Conservation (phyloP, 2,329 filamentous ascomycete species). For the Fusarium sp. region DNA sequence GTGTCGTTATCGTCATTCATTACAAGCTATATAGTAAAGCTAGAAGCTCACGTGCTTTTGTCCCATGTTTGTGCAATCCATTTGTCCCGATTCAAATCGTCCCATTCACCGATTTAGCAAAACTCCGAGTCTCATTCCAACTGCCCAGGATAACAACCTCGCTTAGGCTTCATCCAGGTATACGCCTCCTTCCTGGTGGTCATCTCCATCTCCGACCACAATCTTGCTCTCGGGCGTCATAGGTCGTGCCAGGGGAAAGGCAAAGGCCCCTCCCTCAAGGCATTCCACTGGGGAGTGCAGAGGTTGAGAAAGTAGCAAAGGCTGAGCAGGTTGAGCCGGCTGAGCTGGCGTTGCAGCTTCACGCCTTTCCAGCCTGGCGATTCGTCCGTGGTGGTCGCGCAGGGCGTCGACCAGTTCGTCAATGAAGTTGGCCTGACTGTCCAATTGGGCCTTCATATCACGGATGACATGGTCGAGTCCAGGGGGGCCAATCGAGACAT, state of each 20-base stretch:
- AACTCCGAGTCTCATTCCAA: neutral
- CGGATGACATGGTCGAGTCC: neutral
- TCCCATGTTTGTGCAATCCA: neutral
- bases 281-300: slow-evolving; percentile 1
- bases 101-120: neutral
- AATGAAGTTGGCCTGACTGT: neutral
- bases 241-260: neutral
- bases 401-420: neutral
- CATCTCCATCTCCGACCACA: neutral
- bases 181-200: neutral
- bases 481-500: neutral
- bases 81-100: neutral
- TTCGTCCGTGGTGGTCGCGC: neutral
- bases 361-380: neutral
- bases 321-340: neutral
- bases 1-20: slow-evolving; percentile 5
- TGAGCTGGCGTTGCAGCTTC: no score
- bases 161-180: neutral
- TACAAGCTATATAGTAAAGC: slow-evolving; percentile 11
- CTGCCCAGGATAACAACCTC: neutral
- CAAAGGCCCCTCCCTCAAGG: neutral
- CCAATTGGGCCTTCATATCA: neutral
- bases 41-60: neutral
- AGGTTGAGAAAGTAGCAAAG: neutral
- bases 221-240: slow-evolving; percentile 18